These are phyloP conservation scores for Pilaira anomala DNA, from an alignment of 192 early-diverging fungal genomes.

Conservation along the genomic window DNA sequence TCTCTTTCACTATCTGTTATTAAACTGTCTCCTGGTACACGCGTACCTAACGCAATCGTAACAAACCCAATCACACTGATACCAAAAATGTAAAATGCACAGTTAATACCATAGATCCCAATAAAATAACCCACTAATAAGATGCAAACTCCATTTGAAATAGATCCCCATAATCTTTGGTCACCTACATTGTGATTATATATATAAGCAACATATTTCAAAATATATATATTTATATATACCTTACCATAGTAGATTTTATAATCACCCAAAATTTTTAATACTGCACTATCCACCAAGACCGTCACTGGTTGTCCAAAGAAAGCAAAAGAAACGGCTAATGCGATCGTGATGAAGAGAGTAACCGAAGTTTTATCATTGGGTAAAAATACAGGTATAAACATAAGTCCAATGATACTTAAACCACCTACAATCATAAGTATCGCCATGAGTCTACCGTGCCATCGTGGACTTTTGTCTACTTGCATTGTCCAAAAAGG, in stretches of 20 bases:
- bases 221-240: neutral
- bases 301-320: constrained; percentile 32
- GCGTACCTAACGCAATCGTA: constrained; percentile 14
- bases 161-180: constrained; percentile 34
- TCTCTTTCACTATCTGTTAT: neutral
- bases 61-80: constrained; percentile 17
- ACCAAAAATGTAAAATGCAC: constrained; percentile 35
- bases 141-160: constrained; percentile 31
- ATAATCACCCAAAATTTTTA: constrained; percentile 40
- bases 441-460: constrained; percentile 27
- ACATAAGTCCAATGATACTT: constrained; percentile 27
- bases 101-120: constrained; percentile 16
- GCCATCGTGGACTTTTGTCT: constrained; percentile 29
- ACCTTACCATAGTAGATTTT: constrained; percentile 40
- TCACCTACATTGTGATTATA: constrained; percentile 16
- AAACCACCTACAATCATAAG: constrained; percentile 20
- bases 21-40: neutral
- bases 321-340: constrained; percentile 33
- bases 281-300: constrained; percentile 37
- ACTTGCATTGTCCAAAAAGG: constrained; percentile 37
- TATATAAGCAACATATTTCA: neutral
- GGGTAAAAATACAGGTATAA: constrained; percentile 16
- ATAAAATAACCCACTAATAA: constrained; percentile 23
- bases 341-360: constrained; percentile 16
- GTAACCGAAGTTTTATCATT: neutral